Base-by-base conservation (phyloP, 2,329 filamentous ascomycete species). In the Calonectria multiphialidica region DNA sequence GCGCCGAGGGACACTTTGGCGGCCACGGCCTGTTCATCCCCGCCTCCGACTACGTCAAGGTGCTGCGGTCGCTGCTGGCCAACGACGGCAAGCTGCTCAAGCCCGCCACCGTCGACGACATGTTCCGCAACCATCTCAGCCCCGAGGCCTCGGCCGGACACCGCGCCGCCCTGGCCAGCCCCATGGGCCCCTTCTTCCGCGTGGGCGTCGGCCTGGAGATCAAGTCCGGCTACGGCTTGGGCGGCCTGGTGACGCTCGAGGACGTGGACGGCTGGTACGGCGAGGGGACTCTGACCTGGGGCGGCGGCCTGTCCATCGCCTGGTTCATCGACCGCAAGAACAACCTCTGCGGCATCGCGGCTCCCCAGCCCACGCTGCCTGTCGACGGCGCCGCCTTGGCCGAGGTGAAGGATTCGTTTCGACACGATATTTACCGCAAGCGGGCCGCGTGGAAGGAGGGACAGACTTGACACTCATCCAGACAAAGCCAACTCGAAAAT, bases 281-380 rank as follows among this genome's bases (percentile, higher is more conserved):
- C 6, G 81, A 83, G 35, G 71, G 79, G 1, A 88, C 86, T 0
- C 75, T 88, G 69, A 83, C 81, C 5, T 88, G 86, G 87, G 86
- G 85, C 8, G 87, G 87, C 2, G 86, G 86, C 0, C 37, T 85
- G 74, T 87, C 86, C 0, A 73, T 87, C 18, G 63, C 82, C 4
- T 89, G 87, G 87, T 88, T 88, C 23, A 81, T 88, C 67, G 87
- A 88, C 74, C 85, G 86, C 1, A 84, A 85, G 80, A 87, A 86
- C 72, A 82, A 83, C n/a, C 72, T 88, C 5, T 87, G 85, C 61
- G 86, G 84, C 18, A 66, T 87, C 3, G 83, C 81, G 1, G 86
- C 86, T 25, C 33, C 86, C 1, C 85, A 86, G 69, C 78, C 84
- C 9, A 47, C 75, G 18, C 21, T 87, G 33, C 85, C 86, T 1